phyloP scores from a whole-genome alignment of 345 rosid genomes.

The Citrus unshiu region DNA sequence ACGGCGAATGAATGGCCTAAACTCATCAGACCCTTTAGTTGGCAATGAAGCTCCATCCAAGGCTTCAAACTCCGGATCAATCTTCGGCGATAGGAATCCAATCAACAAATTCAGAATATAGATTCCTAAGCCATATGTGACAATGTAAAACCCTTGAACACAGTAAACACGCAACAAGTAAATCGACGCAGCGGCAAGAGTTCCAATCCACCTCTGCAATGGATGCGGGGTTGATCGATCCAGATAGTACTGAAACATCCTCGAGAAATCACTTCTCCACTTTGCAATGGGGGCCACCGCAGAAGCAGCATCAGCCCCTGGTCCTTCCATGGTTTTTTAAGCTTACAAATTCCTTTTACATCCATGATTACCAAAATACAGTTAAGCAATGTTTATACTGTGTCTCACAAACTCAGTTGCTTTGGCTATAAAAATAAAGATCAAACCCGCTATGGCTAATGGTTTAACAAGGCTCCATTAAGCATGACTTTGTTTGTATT shows the following conservation, averaged over 20 bases:
- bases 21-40: slow-evolving; percentile 42
- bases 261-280: slow-evolving; percentile 47
- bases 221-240: slow-evolving; percentile 54
- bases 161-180: slow-evolving; percentile 38
- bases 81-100: slow-evolving; percentile 48
- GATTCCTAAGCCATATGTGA: slow-evolving; percentile 45
- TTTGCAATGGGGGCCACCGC: slow-evolving; percentile 34
- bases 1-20: slow-evolving; percentile 42
- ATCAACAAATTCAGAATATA: slow-evolving; percentile 46
- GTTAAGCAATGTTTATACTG: not conserved
- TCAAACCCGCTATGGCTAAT: not conserved
- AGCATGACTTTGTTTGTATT: not conserved
- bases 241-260: slow-evolving; percentile 47
- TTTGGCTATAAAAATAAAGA: not conserved
- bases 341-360: slow-evolving; percentile 8
- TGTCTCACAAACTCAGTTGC: not conserved
- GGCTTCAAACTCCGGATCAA: slow-evolving; percentile 46
- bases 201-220: slow-evolving; percentile 43
- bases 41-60: slow-evolving; percentile 50
- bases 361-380: not conserved
- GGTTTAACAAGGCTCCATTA: not conserved
- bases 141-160: slow-evolving; percentile 39
- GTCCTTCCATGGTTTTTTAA: slow-evolving; percentile 28
- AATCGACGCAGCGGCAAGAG: slow-evolving; percentile 26
- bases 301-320: slow-evolving; percentile 31